Percentiles rank a stretch among this genome's conserved stretches.
Conservation (phyloP, 148 eudicot species). For the Fagopyrum tataricum region DNA sequence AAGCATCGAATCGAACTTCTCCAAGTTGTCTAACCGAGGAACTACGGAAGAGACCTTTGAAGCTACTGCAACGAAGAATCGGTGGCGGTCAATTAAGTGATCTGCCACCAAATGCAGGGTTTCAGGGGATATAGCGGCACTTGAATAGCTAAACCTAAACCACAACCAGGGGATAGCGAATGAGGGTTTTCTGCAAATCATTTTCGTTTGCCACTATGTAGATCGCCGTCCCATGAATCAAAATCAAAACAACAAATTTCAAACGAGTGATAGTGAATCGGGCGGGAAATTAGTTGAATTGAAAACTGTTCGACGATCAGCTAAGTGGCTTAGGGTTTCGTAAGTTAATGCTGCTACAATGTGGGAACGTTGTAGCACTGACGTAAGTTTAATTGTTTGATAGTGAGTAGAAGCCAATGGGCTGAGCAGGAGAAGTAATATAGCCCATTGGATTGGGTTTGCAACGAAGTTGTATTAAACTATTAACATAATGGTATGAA, state of each 20-base stretch:
- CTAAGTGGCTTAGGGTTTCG: background rate
- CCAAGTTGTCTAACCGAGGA: conserved; percentile 1
- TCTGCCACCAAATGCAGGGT: background rate
- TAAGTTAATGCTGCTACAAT: too few relatives aligned
- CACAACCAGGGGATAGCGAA: background rate
- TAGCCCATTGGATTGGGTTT: too few relatives aligned
- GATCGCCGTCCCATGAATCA: background rate
- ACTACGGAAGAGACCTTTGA: background rate
- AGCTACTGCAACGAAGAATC: conserved; percentile 16
- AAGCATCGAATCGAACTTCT: background rate
- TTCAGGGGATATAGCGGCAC: background rate
- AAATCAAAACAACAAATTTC: background rate
- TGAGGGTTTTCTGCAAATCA: background rate
- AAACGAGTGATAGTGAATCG: background rate
- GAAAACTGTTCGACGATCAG: background rate
- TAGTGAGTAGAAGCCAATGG: too few relatives aligned
- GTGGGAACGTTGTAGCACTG: too few relatives aligned
- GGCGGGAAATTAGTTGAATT: background rate
- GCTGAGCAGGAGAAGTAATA: too few relatives aligned
- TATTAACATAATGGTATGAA: too few relatives aligned
- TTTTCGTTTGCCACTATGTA: background rate
- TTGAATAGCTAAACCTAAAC: background rate
- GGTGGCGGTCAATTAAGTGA: conserved; percentile 18
- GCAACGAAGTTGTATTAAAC: too few relatives aligned
- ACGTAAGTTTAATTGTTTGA: too few relatives aligned